Conservation (phyloP, 129 eudicot genomes). For the Smallanthus sonchifolius region DNA sequence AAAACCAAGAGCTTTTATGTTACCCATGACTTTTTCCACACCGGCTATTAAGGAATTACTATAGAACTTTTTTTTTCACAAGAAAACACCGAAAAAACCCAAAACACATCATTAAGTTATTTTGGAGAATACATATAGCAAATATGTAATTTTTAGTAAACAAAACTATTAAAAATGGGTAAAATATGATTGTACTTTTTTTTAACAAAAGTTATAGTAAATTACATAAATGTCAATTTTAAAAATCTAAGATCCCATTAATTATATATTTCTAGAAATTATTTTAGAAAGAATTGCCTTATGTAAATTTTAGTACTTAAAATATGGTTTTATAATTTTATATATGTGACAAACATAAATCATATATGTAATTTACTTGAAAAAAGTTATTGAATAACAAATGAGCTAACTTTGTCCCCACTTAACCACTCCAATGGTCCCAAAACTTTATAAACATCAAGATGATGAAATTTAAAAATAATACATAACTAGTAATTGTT, state of each 20-base stretch:
- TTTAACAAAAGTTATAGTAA: neutral
- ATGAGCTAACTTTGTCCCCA: constrained; percentile 41
- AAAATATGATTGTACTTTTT: neutral
- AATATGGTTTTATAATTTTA: neutral
- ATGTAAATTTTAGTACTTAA: too few relatives aligned
- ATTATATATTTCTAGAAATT: too few relatives aligned
- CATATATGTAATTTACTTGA: neutral
- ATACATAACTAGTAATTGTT: constrained; percentile 24
- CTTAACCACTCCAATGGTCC: constrained; percentile 36
- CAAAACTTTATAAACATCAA: constrained; percentile 36
- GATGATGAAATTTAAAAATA: constrained; percentile 18
- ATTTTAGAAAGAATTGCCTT: too few relatives aligned
- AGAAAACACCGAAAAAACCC: neutral
- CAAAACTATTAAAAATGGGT: neutral
- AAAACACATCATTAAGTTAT: neutral
- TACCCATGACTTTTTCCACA: too few relatives aligned
- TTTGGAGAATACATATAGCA: neutral
- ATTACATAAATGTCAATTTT: neutral
- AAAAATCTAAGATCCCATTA: neutral
- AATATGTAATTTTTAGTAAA: neutral
- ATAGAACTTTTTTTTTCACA: neutral
- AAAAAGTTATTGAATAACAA: constrained; percentile 3
- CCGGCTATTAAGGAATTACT: neutral
- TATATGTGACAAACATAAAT: neutral
- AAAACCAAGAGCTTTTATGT: too few relatives aligned